Evolutionary conservation across 164 flowering plant species (phyloP).

Genomic region (Vitis amurensis): DNA sequence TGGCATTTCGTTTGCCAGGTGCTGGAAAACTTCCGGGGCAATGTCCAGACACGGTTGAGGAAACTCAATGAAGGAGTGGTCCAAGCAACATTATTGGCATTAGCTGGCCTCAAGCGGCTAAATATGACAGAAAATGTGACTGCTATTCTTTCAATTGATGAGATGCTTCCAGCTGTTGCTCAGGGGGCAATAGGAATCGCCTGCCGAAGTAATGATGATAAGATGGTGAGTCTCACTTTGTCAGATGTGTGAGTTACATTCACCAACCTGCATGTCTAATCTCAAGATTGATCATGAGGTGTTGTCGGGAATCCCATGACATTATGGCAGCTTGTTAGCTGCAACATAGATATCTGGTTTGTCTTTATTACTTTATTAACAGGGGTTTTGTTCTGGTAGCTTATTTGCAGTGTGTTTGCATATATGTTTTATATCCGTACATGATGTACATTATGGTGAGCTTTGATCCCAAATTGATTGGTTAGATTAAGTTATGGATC

Average conservation of each 20-base stretch:
- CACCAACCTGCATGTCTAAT: neutral
- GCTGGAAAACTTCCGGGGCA: conserved; percentile 84
- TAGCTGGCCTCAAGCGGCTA: conserved; percentile 90
- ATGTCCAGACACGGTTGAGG: conserved; percentile 89
- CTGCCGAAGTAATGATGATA: conserved; percentile 79
- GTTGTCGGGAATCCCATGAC: too few relatives aligned
- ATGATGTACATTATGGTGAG: too few relatives aligned
- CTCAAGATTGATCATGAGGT: too few relatives aligned
- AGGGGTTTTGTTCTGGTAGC: too few relatives aligned
- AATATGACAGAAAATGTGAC: conserved; percentile 84
- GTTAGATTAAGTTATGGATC: too few relatives aligned
- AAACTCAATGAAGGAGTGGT: conserved; percentile 87
- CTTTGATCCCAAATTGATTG: too few relatives aligned
- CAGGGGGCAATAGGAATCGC: conserved; percentile 99
- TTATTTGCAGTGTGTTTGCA: too few relatives aligned
- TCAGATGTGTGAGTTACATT: neutral
- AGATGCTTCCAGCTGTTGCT: conserved; percentile 99
- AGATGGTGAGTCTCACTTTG: conserved; percentile 59
- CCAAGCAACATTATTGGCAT: conserved; percentile 88
- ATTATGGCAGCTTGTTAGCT: too few relatives aligned
- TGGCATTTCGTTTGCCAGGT: conserved; percentile 48
- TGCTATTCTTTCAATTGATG: conserved; percentile 74
- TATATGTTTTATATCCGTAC: too few relatives aligned
- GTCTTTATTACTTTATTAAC: too few relatives aligned
- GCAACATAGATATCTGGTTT: too few relatives aligned